A percentile compares a stretch with the other conserved stretches of the same genome.
phyloP scores from a whole-genome alignment of 2,329 filamentous ascomycete species.

The Colletotrichum plurivorum region DNA sequence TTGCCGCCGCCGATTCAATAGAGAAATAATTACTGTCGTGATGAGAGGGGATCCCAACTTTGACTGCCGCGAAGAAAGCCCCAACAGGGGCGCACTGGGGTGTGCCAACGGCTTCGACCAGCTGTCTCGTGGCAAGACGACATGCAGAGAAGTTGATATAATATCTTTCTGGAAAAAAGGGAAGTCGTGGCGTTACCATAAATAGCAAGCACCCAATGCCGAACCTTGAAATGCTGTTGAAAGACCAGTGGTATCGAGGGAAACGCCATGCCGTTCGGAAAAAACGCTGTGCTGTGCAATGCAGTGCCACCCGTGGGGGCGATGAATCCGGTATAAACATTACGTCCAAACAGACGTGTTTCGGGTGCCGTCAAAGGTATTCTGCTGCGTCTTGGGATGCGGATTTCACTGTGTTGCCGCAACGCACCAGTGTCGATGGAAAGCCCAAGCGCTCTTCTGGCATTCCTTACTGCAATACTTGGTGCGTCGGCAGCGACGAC shows the following conservation, averaged over 20 bases:
- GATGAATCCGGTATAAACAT: slow-evolving; percentile 40
- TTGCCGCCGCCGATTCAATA: neutral
- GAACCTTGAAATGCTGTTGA: slow-evolving; percentile 40
- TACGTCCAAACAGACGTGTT: slow-evolving; percentile 26
- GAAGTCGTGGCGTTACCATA: slow-evolving; percentile 33
- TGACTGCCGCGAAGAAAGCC: neutral
- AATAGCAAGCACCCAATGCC: slow-evolving; percentile 40
- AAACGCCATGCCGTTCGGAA: slow-evolving; percentile 57
- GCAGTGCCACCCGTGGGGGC: slow-evolving; percentile 50
- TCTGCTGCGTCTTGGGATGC: slow-evolving; percentile 25
- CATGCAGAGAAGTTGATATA: slow-evolving; percentile 11
- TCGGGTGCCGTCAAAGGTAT: slow-evolving; percentile 36
- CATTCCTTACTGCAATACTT: slow-evolving; percentile 99
- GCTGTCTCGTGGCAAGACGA: neutral
- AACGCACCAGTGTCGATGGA: slow-evolving; percentile 97
- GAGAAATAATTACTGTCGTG: neutral
- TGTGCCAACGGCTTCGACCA: neutral
- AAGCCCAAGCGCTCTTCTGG: slow-evolving; percentile 98
- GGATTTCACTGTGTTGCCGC: slow-evolving; percentile 71
- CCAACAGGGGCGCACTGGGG: neutral
- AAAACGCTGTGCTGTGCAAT: slow-evolving; percentile 58
- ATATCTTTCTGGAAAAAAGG: slow-evolving; percentile 25
- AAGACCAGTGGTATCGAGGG: slow-evolving; percentile 59
- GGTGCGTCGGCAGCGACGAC: slow-evolving; percentile 92
- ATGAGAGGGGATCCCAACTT: neutral